A percentile compares a stretch with the other conserved stretches of the same genome.
Conservation (phyloP, 805 yeast genomes). For the Kurtzmaniella cleridarum region DNA sequence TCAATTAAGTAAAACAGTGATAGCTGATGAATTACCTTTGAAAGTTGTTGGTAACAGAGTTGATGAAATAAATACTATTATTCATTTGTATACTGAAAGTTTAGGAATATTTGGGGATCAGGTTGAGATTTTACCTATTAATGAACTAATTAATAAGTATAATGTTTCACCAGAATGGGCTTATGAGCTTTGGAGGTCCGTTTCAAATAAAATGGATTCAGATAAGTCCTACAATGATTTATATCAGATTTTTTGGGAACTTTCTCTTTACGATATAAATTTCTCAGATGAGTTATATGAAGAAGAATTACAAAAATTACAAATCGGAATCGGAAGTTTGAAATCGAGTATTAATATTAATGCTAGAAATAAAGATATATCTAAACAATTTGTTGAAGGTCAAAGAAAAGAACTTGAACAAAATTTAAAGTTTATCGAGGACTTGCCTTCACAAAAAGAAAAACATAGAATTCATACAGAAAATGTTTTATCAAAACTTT, state of each 20-base stretch:
- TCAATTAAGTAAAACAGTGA: slow-evolving; percentile 38
- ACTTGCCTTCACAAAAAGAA: slow-evolving; percentile 35
- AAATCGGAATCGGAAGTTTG: slow-evolving; percentile 27
- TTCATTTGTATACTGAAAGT: slow-evolving; percentile 60
- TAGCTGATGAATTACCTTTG: slow-evolving; percentile 34
- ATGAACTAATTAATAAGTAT: slow-evolving; percentile 36
- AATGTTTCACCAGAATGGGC: slow-evolving; percentile 57
- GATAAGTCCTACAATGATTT: slow-evolving; percentile 36
- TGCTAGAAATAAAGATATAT: slow-evolving; percentile 19
- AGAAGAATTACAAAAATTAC: slow-evolving; percentile 37
- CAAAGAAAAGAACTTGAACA: slow-evolving; percentile 17
- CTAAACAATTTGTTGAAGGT: slow-evolving; percentile 16
- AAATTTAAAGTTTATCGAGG: slow-evolving; percentile 18
- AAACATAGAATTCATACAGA: slow-evolving; percentile 40
- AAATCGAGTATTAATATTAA: slow-evolving; percentile 28
- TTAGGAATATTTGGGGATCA: slow-evolving; percentile 30
- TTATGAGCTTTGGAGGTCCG: slow-evolving; percentile 73
- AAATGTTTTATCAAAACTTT: slow-evolving; percentile 21
- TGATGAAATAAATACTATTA: slow-evolving; percentile 67
- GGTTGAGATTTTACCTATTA: slow-evolving; percentile 34
- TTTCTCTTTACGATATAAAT: slow-evolving; percentile 66
- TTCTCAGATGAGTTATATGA: slow-evolving; percentile 48
- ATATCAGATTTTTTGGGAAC: slow-evolving; percentile 66
- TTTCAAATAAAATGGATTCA: slow-evolving; percentile 2
- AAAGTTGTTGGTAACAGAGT: slow-evolving; percentile 66